phyloP scores from a whole-genome alignment of 148 eudicot species.

The Fallopia convolvulus region DNA sequence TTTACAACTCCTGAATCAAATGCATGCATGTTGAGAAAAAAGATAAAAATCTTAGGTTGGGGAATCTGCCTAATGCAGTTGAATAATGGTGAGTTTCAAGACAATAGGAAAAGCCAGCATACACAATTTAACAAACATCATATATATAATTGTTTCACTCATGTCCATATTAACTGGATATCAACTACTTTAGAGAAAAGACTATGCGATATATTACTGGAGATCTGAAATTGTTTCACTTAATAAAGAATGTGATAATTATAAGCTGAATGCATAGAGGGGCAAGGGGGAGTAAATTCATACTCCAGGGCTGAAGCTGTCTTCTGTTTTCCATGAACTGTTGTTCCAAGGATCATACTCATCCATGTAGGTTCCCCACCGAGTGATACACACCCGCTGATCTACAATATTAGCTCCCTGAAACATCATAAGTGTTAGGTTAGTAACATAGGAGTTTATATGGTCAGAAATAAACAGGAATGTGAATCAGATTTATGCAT shows the following conservation, averaged over 20 bases:
- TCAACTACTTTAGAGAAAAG: neutral
- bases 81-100: neutral
- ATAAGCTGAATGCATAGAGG: neutral
- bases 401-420: constrained; percentile 81
- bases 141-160: neutral
- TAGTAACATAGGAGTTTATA: neutral
- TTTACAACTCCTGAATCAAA: neutral
- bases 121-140: neutral
- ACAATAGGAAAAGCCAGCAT: neutral
- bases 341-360: constrained; percentile 56
- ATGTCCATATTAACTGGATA: neutral
- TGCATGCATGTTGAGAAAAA: neutral
- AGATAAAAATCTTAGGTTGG: neutral
- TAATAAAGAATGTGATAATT: neutral
- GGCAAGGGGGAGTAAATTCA: constrained; percentile 10
- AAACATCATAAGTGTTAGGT: neutral
- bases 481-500: neutral
- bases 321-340: constrained; percentile 48
- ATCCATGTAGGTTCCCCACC: constrained; percentile 67
- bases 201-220: neutral
- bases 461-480: neutral
- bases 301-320: constrained; percentile 38
- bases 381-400: constrained; percentile 70
- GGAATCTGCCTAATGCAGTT: neutral
- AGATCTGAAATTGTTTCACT: neutral